Base-by-base conservation (phyloP, 1,139 yeast species). In the Magnusiomyces suaveolens region DNA sequence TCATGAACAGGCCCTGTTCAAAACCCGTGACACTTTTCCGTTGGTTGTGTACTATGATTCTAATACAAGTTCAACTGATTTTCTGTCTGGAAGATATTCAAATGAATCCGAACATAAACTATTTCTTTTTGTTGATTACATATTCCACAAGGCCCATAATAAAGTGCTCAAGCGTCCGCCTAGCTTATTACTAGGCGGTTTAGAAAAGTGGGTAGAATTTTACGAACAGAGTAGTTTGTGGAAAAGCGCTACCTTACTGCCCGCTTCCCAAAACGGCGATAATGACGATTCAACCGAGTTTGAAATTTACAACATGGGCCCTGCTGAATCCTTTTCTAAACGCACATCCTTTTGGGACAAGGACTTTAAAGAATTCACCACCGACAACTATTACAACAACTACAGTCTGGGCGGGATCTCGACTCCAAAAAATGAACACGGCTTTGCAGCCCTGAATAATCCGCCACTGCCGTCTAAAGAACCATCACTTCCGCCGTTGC, bases 41-140 rank as follows among this genome's bases (percentile, higher is more conserved):
- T 70, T 79, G 48, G 72, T 89, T 2, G 82, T 87, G 2, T 66
- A 83, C 16, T 87, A 85, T 66, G 84, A 87, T 58, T 60, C 63
- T 26, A 58, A 59, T 47, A 59, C 68, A 10, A 52, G 57, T 14
- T 44, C 61, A 21, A 55, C 56, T 29, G 59, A 57, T 1, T 59
- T 29, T 60, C 62, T 59, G n/a, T 58, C 59, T 3, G 62, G 60
- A 29, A 59, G 59, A 1, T 46, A 46, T n/a, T 50, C 51, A 14
- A 63, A 59, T 48, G 54, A 58, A 24, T 61, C 55, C 49, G 57
- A 56, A 29, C 47, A 57, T 46, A 57, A 59, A 2, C 41, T 65
- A 54, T 58, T 57, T 26, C 54, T 60, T 33, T 56, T 65, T 44
- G 56, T 61, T 2, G 56, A 59, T 6, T 58, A 61, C 2, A 62